Percentiles rank a stretch among this genome's conserved stretches.
Evolutionary conservation across 495 filamentous ascomycete genomes (phyloP).

Genomic region (Neurospora sp.): DNA sequence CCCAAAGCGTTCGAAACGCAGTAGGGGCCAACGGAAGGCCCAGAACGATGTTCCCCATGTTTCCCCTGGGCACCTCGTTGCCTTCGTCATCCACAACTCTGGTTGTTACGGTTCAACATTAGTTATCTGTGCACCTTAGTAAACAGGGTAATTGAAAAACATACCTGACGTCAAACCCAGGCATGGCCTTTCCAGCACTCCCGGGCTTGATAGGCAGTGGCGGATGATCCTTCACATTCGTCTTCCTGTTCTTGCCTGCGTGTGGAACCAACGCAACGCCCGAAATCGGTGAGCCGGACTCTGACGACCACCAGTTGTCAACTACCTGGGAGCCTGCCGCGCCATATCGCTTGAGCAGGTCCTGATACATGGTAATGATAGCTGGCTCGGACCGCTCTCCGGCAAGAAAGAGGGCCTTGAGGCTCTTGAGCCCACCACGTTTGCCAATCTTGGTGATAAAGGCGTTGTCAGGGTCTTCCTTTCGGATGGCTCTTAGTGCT

Average conservation of each 20-base stretch:
- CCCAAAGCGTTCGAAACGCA: constrained; percentile 74
- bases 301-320: constrained; percentile 96
- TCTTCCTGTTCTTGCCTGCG: constrained; percentile 33
- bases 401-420: constrained; percentile 72
- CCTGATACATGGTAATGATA: constrained; percentile 70
- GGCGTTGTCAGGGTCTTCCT: constrained; percentile 68
- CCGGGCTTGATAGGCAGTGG: constrained; percentile 59
- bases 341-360: constrained; percentile 54
- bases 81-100: constrained; percentile 73
- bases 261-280: constrained; percentile 59
- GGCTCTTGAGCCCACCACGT: constrained; percentile 53
- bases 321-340: constrained; percentile 58
- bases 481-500: constrained; percentile 75
- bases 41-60: constrained; percentile 90
- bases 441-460: constrained; percentile 51
- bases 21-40: constrained; percentile 74
- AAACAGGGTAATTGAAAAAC: not conserved
- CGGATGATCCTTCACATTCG: constrained; percentile 12
- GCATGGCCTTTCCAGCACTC: constrained; percentile 80
- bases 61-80: constrained; percentile 50
- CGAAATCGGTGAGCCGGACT: constrained; percentile 82
- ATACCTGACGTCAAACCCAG: constrained; percentile 67
- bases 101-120: not conserved
- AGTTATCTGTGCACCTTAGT: not conserved
- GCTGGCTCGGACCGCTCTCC: constrained; percentile 85